Conservation (phyloP, 345 rosid genomes). For the Sonneratia caseolaris region DNA sequence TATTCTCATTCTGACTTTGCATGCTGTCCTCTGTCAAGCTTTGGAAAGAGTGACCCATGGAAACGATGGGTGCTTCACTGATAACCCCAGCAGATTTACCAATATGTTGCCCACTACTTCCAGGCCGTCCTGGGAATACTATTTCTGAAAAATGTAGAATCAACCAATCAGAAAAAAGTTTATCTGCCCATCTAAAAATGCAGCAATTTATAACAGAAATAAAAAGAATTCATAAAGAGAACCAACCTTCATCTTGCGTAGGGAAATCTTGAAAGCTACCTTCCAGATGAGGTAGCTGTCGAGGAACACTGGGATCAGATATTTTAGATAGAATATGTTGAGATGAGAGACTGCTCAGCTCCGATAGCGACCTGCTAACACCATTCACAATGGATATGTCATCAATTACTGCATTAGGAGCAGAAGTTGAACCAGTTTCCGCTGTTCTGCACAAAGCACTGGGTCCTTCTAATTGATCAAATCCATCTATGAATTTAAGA, state of each 20-base stretch:
- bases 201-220: background rate
- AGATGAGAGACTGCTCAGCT: conserved; percentile 22
- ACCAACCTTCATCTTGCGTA: conserved; percentile 47
- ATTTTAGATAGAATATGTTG: conserved; percentile 26
- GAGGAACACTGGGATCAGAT: conserved; percentile 34
- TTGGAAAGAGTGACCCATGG: conserved; percentile 17
- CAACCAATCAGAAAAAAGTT: background rate
- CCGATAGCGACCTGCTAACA: conserved; percentile 14
- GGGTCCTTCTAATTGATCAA: conserved; percentile 27
- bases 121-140: conserved; percentile 54
- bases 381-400: conserved; percentile 23
- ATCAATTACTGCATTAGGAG: conserved; percentile 24
- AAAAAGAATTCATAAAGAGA: background rate
- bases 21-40: conserved; percentile 20
- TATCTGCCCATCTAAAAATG: background rate
- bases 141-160: conserved; percentile 32
- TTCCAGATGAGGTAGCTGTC: conserved; percentile 25
- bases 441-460: conserved; percentile 25
- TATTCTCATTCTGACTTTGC: conserved; percentile 30
- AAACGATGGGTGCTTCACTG: conserved; percentile 12
- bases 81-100: conserved; percentile 22
- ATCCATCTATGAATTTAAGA: conserved; percentile 24
- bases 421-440: conserved; percentile 24
- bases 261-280: conserved; percentile 32
- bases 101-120: conserved; percentile 25